Base-by-base conservation (phyloP, 2,329 filamentous ascomycete genomes). In the Akanthomyces muscarius region DNA sequence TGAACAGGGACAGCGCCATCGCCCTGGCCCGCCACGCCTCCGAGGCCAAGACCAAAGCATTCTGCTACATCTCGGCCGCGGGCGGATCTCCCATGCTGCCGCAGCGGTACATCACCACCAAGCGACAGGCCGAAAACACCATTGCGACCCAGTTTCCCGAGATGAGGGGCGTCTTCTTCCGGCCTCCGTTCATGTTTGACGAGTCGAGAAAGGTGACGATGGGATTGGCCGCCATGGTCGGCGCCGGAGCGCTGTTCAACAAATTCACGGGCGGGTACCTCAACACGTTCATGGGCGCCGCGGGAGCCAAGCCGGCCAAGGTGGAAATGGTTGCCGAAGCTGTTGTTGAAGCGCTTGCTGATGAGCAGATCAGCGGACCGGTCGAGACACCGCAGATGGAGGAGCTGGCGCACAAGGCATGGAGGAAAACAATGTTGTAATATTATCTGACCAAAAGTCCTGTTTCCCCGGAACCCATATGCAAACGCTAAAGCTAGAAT, bases 1-100 rank as follows among this genome's bases (percentile, higher is more conserved):
- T 99, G 92, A 99, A 99, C 78, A 86, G 95, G 63, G 94, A 98
- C 77, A 86, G 81, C 78, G 94, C 94, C 54, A 86, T 98, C 65
- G 84, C 89, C 61, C 83, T 97, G 16, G 95, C 94, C 16, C 86
- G 89, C 71, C 90, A 94, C 73, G 87, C 92, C 1, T 82, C 83
- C 30, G 78, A 78, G 41, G 85, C 86, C 64, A 81, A 86, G 42
- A 88, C 89, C 16, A 77, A 82, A 21, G 86, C 87, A 0, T 97
- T 97, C 73, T 86, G 89, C 64, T 98, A 92, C 80, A 89, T 99
- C 65, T 97, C 92, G 42, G 95, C 95, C 2, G 90, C 92, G 0
- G 91, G 83, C 1, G 94, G 92, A 4, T 91, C 92, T 1, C 93
- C 94, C 0, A 83, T 97, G 41, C 81, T 99, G 65, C 95, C 95